These are phyloP conservation scores for Backusella mclennaniae DNA, from an alignment of 192 early-diverging fungal genomes.

Conservation along the genomic window DNA sequence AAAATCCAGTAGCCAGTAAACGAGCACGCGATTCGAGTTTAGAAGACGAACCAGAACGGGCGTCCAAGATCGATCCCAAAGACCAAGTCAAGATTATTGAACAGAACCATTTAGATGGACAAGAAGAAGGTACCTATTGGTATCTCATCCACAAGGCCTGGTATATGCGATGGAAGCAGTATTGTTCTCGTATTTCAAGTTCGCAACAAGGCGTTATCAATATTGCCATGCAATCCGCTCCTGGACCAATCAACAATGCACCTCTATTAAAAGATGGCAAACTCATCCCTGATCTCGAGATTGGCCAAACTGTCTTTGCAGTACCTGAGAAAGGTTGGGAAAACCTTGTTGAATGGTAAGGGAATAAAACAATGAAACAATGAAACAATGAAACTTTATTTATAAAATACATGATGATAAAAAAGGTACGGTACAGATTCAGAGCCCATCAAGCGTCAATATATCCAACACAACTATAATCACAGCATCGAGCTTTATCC, in stretches of 20 bases:
- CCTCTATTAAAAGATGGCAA: slow-evolving; percentile 31
- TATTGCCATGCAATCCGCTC: slow-evolving; percentile 17
- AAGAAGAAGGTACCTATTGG: slow-evolving; percentile 40
- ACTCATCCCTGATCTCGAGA: slow-evolving; percentile 36
- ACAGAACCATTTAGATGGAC: slow-evolving; percentile 16
- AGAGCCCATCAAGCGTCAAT: slow-evolving; percentile 39
- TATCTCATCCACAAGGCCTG: slow-evolving; percentile 48
- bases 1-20: slow-evolving; percentile 22
- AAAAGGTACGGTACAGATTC: slow-evolving; percentile 39
- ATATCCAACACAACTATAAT: slow-evolving; percentile 25
- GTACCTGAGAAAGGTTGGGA: slow-evolving; percentile 52
- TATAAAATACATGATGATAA: not conserved
- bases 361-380: not conserved
- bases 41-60: not conserved
- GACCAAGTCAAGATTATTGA: slow-evolving; percentile 22
- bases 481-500: slow-evolving; percentile 39
- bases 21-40: slow-evolving; percentile 6
- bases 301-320: slow-evolving; percentile 30
- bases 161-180: slow-evolving; percentile 47
- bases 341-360: slow-evolving; percentile 45
- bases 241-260: slow-evolving; percentile 51
- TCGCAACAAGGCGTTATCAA: not conserved
- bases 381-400: slow-evolving; percentile 12
- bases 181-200: slow-evolving; percentile 35
- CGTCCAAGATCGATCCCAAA: not conserved